Evolutionary conservation across 2,329 filamentous ascomycete species (phyloP).

Genomic region (Penicillium sumatraense): DNA sequence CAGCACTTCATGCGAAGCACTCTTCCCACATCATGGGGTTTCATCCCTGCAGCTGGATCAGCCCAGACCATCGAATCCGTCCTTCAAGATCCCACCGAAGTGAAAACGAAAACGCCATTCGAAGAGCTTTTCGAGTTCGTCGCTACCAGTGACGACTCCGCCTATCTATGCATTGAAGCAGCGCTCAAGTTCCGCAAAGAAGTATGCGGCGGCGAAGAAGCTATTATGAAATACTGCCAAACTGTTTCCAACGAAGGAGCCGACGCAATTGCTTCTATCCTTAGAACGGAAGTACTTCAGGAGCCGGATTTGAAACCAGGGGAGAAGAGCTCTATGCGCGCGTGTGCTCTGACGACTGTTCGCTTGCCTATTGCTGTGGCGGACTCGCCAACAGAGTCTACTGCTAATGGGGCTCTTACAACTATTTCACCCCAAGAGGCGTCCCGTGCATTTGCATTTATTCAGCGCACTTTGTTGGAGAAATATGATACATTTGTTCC

Average conservation of each 20-base stretch:
- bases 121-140: conserved; percentile 75
- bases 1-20: conserved; percentile 75
- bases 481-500: conserved; percentile 75
- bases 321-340: conserved; percentile 52
- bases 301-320: conserved; percentile 39
- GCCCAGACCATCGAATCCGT: conserved; percentile 53
- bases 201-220: conserved; percentile 73
- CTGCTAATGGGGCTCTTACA: neutral
- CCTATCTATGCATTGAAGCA: conserved; percentile 73
- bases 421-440: conserved; percentile 47
- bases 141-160: conserved; percentile 73
- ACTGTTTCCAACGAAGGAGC: conserved; percentile 68
- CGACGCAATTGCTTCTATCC: conserved; percentile 60
- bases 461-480: conserved; percentile 57
- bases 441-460: conserved; percentile 59
- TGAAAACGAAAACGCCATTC: conserved; percentile 60
- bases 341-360: conserved; percentile 75
- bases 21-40: conserved; percentile 81
- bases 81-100: conserved; percentile 38
- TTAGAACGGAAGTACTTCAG: conserved; percentile 75
- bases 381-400: neutral
- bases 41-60: conserved; percentile 52
- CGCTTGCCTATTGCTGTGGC: conserved; percentile 65
- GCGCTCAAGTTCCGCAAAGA: conserved; percentile 72
- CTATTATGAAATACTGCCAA: conserved; percentile 67